These are phyloP conservation scores for Camellia oleifera DNA, from an alignment of 179 eudicot species.

Conservation along the genomic window DNA sequence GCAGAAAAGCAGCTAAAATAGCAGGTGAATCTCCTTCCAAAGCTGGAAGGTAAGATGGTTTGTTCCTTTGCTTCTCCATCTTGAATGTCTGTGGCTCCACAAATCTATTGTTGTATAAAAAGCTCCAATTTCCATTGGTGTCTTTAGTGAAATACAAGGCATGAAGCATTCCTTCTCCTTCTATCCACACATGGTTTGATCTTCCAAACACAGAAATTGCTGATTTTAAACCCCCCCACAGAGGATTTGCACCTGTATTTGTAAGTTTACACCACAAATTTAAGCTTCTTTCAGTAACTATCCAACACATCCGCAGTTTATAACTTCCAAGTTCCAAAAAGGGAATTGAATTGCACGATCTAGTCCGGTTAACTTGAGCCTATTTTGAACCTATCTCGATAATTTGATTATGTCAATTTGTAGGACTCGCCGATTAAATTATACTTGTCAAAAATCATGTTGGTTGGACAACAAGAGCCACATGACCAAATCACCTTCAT, in stretches of 20 bases:
- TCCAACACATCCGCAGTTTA: too few species aligned
- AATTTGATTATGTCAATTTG: too few species aligned
- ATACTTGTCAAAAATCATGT: too few species aligned
- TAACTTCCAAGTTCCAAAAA: too few species aligned
- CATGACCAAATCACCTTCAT: too few species aligned
- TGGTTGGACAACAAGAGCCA: too few species aligned
- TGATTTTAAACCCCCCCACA: slow-evolving; percentile 19
- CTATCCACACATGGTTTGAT: slow-evolving; percentile 15
- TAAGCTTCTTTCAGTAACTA: too few species aligned
- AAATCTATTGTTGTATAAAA: slow-evolving; percentile 16
- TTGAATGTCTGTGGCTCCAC: slow-evolving; percentile 18
- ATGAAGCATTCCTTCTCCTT: slow-evolving; percentile 29
- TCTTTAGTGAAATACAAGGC: slow-evolving; percentile 16
- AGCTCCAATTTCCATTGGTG: slow-evolving; percentile 8
- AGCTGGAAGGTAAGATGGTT: slow-evolving; percentile 20
- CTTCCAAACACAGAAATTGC: slow-evolving; percentile 16
- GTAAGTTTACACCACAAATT: too few species aligned
- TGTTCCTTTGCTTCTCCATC: slow-evolving; percentile 12
- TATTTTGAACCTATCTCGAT: too few species aligned
- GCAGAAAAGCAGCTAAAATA: not conserved
- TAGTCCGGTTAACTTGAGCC: too few species aligned
- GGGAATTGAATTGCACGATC: too few species aligned
- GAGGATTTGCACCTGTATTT: slow-evolving; percentile 22
- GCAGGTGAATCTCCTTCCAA: slow-evolving; percentile 20
- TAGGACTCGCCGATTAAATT: too few species aligned